Conservation (phyloP, 2,329 filamentous ascomycete genomes). For the Dothistroma pini region DNA sequence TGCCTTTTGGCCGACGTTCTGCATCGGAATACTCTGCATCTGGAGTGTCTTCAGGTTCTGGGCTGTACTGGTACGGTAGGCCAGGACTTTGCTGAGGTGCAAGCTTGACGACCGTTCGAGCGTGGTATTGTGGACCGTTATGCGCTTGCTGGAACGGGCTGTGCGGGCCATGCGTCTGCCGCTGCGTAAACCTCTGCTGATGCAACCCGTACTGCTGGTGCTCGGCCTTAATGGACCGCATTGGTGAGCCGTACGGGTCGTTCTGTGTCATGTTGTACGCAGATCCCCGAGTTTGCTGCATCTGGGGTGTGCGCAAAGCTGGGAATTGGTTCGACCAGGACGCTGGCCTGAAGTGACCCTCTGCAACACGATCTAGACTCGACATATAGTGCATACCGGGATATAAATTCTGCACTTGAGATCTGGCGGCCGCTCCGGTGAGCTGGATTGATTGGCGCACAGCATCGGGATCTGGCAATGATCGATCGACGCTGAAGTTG, state of each 20-base stretch:
- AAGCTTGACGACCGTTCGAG: background rate
- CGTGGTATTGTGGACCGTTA: no score
- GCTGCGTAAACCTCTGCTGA: background rate
- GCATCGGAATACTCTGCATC: background rate
- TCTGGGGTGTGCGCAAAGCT: background rate
- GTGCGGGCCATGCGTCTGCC: background rate
- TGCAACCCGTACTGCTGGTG: constrained; percentile 2
- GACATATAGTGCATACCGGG: background rate
- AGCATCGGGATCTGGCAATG: background rate
- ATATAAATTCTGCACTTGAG: background rate
- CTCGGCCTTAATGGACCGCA: background rate
- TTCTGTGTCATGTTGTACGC: background rate
- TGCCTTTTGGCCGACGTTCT: background rate
- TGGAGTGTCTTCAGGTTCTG: background rate
- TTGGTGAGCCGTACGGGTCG: background rate
- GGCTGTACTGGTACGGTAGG: background rate
- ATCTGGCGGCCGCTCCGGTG: background rate
- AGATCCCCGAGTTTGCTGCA: background rate
- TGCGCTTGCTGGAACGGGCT: background rate
- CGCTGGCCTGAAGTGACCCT: background rate
- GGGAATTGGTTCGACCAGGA: background rate
- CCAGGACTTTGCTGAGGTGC: background rate
- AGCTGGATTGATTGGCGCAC: background rate
- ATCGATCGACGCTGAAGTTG: background rate
- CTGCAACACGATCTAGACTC: background rate